These are phyloP conservation scores for Ramaria rubella DNA, from an alignment of 768 basidiomycete species.

Conservation along the genomic window DNA sequence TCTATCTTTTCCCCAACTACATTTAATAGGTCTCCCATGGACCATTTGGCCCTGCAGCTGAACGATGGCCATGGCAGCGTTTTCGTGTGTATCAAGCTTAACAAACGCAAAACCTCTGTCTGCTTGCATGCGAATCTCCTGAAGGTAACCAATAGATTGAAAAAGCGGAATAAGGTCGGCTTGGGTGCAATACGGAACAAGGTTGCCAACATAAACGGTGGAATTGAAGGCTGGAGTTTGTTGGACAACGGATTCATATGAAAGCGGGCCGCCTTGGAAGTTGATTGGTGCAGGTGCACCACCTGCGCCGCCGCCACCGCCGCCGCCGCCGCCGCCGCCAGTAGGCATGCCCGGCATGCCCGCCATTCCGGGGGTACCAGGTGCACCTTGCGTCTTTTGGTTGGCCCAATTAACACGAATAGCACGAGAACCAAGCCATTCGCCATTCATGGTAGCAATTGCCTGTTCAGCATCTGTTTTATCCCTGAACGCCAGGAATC, in stretches of 20 bases:
- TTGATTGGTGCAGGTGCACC: constrained; percentile 84
- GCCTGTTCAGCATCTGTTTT: constrained; percentile 99
- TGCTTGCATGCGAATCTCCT: constrained; percentile 98
- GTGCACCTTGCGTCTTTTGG: constrained; percentile 86
- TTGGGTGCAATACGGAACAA: constrained; percentile 95
- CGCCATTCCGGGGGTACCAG: constrained; percentile 13
- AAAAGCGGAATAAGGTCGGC: constrained; percentile 96
- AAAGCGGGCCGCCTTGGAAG: constrained; percentile 82
- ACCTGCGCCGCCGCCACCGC: constrained; percentile 33
- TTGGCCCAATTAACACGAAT: constrained; percentile 99
- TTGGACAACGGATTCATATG: constrained; percentile 87
- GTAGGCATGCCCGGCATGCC: no score
- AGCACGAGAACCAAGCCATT: constrained; percentile 96
- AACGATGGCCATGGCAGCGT: constrained; percentile 96
- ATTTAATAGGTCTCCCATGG: constrained; percentile 95
- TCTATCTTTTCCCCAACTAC: constrained; percentile 97
- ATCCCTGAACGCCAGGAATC: constrained; percentile 97
- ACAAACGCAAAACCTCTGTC: constrained; percentile 99
- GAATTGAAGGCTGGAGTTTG: constrained; percentile 93
- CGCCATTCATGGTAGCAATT: constrained; percentile 99
- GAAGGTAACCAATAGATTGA: constrained; percentile 97
- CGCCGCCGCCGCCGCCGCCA: constrained; percentile 30
- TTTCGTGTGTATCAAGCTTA: constrained; percentile 97
- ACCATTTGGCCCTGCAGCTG: constrained; percentile 96
- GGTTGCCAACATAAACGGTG: constrained; percentile 97